Evolutionary conservation across 148 eudicot genomes (phyloP).

Genomic region (Persicaria maculosa): DNA sequence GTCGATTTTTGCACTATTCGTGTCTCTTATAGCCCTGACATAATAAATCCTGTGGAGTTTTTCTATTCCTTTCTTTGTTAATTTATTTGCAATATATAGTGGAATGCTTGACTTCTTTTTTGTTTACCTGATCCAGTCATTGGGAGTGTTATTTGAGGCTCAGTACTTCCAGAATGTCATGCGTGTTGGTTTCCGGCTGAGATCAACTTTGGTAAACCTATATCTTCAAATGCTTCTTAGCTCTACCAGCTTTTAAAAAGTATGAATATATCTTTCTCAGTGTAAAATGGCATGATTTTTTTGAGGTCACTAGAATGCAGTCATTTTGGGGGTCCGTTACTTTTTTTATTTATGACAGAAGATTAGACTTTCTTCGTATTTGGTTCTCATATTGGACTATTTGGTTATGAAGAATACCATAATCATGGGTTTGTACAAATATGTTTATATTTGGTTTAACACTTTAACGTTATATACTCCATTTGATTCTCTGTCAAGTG

Average conservation of each 20-base stretch:
- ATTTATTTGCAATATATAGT: too few species aligned
- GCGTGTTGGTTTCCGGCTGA: constrained; percentile 91
- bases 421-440: background rate
- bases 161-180: constrained; percentile 97
- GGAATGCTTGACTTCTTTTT: background rate
- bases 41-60: background rate
- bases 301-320: background rate
- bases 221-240: background rate
- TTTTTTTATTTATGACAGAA: background rate
- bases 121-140: constrained; percentile 35
- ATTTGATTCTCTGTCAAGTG: background rate
- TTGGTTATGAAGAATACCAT: background rate
- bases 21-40: constrained; percentile 7
- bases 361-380: background rate
- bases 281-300: background rate
- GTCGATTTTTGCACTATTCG: background rate
- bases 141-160: constrained; percentile 87
- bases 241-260: background rate
- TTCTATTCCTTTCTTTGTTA: too few species aligned
- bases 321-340: background rate
- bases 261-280: background rate
- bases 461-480: background rate
- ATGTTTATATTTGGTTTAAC: background rate
- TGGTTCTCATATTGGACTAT: background rate
- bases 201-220: constrained; percentile 59